Percentiles rank a stretch among this genome's conserved stretches.
phyloP scores from a whole-genome alignment of 2,329 filamentous ascomycete genomes.

The Hymenotorrendiella dingleyae region DNA sequence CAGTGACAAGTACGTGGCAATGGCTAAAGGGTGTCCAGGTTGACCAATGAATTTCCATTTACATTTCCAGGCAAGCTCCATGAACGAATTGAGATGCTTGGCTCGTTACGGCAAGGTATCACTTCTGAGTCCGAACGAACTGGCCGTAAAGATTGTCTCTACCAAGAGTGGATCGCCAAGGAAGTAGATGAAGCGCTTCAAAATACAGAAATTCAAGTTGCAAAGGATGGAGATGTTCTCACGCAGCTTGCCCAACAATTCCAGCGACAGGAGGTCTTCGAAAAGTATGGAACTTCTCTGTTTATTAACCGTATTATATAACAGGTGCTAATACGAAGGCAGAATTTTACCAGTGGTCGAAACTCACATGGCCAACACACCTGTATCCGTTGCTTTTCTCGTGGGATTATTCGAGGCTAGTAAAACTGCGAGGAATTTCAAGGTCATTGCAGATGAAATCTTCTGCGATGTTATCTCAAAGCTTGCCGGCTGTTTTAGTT shows the following conservation, averaged over 20 bases:
- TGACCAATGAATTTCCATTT: neutral
- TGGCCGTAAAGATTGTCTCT: neutral
- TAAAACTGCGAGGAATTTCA: no score
- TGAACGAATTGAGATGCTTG: conserved; percentile 4
- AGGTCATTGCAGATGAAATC: no score
- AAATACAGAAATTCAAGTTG: neutral
- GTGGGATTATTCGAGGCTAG: neutral
- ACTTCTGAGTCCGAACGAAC: neutral
- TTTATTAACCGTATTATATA: neutral
- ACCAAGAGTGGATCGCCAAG: conserved; percentile 7
- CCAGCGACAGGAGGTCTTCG: conserved; percentile 8
- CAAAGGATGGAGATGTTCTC: conserved; percentile 7
- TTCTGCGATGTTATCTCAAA: no score
- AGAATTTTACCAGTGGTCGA: neutral
- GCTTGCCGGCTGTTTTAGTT: no score
- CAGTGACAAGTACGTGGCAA: neutral
- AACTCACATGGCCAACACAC: neutral
- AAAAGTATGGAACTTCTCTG: conserved; percentile 6
- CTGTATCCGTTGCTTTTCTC: neutral
- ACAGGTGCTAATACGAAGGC: no score
- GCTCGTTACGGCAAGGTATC: conserved; percentile 2
- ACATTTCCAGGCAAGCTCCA: conserved; percentile 4
- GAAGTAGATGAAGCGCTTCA: conserved; percentile 1
- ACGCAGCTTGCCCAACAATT: conserved; percentile 2
- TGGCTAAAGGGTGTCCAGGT: neutral